Evolutionary conservation across 345 rosid genomes (phyloP), one percentile per base, ranked within the genome.

Genomic region (Salix dunnii): DNA sequence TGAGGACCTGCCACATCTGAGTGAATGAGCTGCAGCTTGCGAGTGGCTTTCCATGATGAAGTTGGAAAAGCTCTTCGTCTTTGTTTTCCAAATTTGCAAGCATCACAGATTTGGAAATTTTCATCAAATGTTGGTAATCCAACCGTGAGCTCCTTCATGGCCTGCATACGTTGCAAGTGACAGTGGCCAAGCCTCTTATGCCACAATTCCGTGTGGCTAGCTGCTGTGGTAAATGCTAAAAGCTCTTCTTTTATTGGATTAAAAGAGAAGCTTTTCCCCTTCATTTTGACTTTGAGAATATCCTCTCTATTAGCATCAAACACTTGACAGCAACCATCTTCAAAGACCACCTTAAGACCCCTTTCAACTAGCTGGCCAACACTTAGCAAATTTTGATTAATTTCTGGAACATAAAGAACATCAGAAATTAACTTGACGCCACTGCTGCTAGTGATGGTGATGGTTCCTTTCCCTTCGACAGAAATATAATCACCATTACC

Each of bases 51-150:
- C 40, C 2, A 36, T 1, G 40, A 7, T 36, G 40, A 1, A 1
- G 1, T 7, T 36, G 10, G 40, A 6, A 36, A 36, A 1, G 10
- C 2, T 7, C 40, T 36, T 1, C 9, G 7, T 6, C 9, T 36
- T 36, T 36, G 40, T 36, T 36, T 36, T 0, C 2, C 10, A 1
- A 1, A 36, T 7, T 36, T 0, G 2, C 40, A 36, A 7, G 40
- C 10, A 36, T 36, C 2, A 6, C 0, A 36, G 2, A 1, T 7
- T 0, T 0, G 10, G 0, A 36, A 7, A 2, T 36, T 1, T 0
- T 36, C 40, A 1, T 7, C 2, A 36, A 36, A 1, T 0, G 10
- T 36, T 36, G 9, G 40, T 7, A 1, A 1, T 1, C 40, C 2
- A 36, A 36, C 1, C 2, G 2, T 36, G 2, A 36, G 40, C 9